These are phyloP conservation scores for Tripterygium wilfordii DNA, from an alignment of 177 flowering plant species.

Conservation along the genomic window DNA sequence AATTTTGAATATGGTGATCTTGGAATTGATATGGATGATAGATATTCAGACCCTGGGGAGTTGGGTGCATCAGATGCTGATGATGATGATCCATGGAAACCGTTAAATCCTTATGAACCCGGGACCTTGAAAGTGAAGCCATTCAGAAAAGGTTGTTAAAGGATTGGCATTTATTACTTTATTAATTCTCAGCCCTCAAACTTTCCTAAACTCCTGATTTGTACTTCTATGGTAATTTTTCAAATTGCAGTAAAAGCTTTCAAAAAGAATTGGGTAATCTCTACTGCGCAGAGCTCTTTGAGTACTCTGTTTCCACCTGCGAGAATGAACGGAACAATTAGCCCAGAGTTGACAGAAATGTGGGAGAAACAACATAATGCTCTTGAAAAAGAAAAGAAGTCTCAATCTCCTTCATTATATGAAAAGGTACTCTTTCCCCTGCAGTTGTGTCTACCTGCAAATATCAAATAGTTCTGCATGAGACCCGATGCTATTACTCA, in stretches of 20 bases:
- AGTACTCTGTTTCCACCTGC: slow-evolving; percentile 68
- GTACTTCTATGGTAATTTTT: neutral
- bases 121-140: slow-evolving; percentile 87
- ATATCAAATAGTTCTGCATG: no score
- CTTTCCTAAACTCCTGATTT: no score
- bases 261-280: slow-evolving; percentile 22
- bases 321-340: slow-evolving; percentile 51
- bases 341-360: slow-evolving; percentile 58
- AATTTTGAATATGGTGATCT: slow-evolving; percentile 22
- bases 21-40: slow-evolving; percentile 42
- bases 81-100: slow-evolving; percentile 87
- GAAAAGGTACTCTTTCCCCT: slow-evolving; percentile 95
- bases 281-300: slow-evolving; percentile 24
- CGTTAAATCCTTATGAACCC: slow-evolving; percentile 91
- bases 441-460: no score
- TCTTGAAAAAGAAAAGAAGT: slow-evolving; percentile 21
- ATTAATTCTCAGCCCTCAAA: no score
- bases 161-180: no score
- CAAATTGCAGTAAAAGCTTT: slow-evolving; percentile 47
- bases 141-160: slow-evolving; percentile 56
- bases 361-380: slow-evolving; percentile 44
- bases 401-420: slow-evolving; percentile 50
- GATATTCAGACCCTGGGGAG: slow-evolving; percentile 23
- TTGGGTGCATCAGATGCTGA: slow-evolving; percentile 47
- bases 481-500: slow-evolving; percentile 10